phyloP scores from a whole-genome alignment of 768 basidiomycete species.

The Pholiota conissans region DNA sequence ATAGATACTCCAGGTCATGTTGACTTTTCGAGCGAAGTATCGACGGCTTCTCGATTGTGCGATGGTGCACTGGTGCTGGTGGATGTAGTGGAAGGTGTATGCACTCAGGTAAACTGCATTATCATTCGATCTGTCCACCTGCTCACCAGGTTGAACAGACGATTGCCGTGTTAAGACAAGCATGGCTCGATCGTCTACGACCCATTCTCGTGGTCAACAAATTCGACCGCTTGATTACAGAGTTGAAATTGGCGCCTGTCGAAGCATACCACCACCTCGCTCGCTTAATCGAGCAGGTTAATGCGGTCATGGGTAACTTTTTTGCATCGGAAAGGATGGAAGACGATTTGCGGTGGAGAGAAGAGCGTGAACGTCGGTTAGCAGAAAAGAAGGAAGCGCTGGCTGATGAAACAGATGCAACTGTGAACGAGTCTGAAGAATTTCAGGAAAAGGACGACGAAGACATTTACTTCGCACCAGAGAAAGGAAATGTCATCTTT shows the following conservation, averaged over 20 bases:
- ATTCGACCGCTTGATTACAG: conserved; percentile 90
- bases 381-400: conserved; percentile 71
- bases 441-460: conserved; percentile 98
- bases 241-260: conserved; percentile 85
- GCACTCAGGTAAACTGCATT: conserved; percentile 74
- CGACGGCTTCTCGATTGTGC: conserved; percentile 88
- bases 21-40: conserved; percentile 97
- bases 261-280: conserved; percentile 96
- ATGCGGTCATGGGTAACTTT: conserved; percentile 95
- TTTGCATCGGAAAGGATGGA: conserved; percentile 97
- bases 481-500: conserved; percentile 94
- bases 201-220: conserved; percentile 98
- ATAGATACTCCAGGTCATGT: conserved; percentile 99
- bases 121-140: not conserved
- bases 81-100: conserved; percentile 97
- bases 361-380: conserved; percentile 84
- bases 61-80: conserved; percentile 96
- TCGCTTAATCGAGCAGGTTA: conserved; percentile 93
- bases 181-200: conserved; percentile 84
- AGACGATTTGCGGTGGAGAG: conserved; percentile 91
- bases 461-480: conserved; percentile 96
- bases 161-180: conserved; percentile 91
- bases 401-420: conserved; percentile 64
- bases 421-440: conserved; percentile 57
- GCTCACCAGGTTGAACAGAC: conserved; percentile 51